A percentile compares a stretch with the other conserved stretches of the same genome.
Evolutionary conservation across 2,329 filamentous ascomycete genomes (phyloP).

Genomic region (Lecanosticta acicola): DNA sequence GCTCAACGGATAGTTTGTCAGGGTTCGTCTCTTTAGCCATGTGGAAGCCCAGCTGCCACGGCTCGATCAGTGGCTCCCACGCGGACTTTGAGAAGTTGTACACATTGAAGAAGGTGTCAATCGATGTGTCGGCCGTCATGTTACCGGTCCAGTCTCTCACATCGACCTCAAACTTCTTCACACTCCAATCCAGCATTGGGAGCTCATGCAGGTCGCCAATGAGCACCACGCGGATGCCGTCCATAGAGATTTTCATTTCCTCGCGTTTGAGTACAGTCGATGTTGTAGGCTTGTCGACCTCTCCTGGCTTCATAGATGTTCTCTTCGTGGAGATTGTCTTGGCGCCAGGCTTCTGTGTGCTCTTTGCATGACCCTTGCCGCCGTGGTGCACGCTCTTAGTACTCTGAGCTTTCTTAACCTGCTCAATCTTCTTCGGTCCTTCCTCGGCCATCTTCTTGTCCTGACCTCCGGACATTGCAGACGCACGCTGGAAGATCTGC

Average conservation of each 20-base stretch:
- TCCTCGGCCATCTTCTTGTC: constrained; percentile 47
- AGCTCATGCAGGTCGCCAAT: constrained; percentile 96
- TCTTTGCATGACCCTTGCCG: constrained; percentile 38
- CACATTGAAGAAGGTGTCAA: constrained; percentile 91
- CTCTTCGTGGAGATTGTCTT: constrained; percentile 44
- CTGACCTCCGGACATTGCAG: constrained; percentile 64
- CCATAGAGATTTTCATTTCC: constrained; percentile 76
- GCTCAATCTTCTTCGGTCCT: constrained; percentile 51
- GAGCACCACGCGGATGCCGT: constrained; percentile 84
- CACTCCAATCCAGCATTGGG: constrained; percentile 85
- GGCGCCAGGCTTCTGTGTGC: constrained; percentile 40
- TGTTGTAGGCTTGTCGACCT: constrained; percentile 39
- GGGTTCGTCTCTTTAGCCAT: constrained; percentile 71
- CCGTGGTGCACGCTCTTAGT: constrained; percentile 32
- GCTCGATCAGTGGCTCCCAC: constrained; percentile 94
- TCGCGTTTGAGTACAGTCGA: constrained; percentile 61
- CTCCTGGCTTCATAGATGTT: constrained; percentile 46
- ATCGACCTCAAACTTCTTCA: constrained; percentile 80
- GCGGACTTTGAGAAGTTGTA: constrained; percentile 99
- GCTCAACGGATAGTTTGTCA: constrained; percentile 72
- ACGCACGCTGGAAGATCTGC: constrained; percentile 86
- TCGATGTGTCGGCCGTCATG: constrained; percentile 79
- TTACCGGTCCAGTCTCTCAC: constrained; percentile 88
- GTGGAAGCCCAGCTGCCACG: constrained; percentile 91
- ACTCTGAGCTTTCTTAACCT: constrained; percentile 41